A percentile compares a stretch with the other conserved stretches of the same genome.
Conservation (phyloP, 768 basidiomycete genomes). For the Naematelia aurantialba region DNA sequence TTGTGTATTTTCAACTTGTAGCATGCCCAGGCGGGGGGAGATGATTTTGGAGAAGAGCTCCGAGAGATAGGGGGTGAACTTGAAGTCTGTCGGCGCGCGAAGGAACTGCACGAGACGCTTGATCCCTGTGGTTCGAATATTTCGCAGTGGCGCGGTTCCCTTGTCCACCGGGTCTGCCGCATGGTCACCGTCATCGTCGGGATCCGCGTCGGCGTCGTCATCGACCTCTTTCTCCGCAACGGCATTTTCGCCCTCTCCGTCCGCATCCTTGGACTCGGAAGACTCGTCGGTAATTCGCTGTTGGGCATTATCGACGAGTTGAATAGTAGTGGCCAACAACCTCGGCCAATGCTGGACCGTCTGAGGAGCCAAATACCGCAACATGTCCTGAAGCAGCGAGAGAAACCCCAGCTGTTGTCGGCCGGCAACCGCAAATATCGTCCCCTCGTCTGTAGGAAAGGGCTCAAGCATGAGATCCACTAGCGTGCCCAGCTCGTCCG, state of each 20-base stretch:
- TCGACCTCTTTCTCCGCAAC: slow-evolving; percentile 50
- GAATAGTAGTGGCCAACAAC: slow-evolving; percentile 66
- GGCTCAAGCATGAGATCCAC: slow-evolving; percentile 84
- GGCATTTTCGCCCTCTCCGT: slow-evolving; percentile 18
- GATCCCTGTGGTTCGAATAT: slow-evolving; percentile 74
- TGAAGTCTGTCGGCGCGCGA: slow-evolving; percentile 65
- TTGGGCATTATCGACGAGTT: slow-evolving; percentile 66
- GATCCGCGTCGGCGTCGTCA: slow-evolving; percentile 50
- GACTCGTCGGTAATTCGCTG: slow-evolving; percentile 51
- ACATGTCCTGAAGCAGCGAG: slow-evolving; percentile 74
- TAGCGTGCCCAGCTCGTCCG: slow-evolving; percentile 70
- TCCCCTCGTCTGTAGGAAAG: slow-evolving; percentile 47
- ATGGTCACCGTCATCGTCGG: too few species aligned
- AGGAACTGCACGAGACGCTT: slow-evolving; percentile 87
- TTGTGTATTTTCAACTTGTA: slow-evolving; percentile 85
- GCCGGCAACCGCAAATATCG: slow-evolving; percentile 24
- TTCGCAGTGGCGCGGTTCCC: slow-evolving; percentile 55
- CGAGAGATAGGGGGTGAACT: slow-evolving; percentile 69
- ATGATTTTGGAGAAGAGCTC: slow-evolving; percentile 69
- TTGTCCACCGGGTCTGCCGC: too few species aligned
- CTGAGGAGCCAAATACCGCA: slow-evolving; percentile 75
- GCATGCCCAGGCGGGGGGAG: slow-evolving; percentile 68
- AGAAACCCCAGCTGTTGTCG: slow-evolving; percentile 77
- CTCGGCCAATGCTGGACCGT: slow-evolving; percentile 68
- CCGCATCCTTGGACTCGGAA: slow-evolving; percentile 6